Evolutionary conservation across 2,329 filamentous ascomycete species (phyloP).

Genomic region (Pestalotiopsis sp.): DNA sequence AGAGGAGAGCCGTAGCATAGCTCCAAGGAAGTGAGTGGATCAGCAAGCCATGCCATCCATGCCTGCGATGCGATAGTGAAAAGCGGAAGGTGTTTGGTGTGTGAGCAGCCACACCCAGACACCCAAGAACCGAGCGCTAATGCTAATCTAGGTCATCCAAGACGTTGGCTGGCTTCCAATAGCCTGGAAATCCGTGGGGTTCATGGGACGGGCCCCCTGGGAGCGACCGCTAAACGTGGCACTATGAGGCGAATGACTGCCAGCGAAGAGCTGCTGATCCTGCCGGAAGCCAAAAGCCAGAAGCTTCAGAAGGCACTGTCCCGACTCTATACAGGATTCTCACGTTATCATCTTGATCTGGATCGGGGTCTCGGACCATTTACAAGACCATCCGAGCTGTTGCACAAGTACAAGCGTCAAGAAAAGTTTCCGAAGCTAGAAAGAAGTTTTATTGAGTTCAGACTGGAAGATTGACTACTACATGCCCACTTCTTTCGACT

Average conservation of each 20-base stretch:
- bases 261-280: constrained; percentile 3
- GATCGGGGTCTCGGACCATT: not conserved
- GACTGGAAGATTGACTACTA: not conserved
- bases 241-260: not conserved
- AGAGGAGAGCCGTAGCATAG: not conserved
- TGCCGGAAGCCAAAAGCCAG: not conserved
- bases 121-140: not conserved
- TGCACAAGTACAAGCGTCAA: not conserved
- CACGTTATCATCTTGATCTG: not conserved
- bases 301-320: not conserved
- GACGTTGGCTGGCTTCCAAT: constrained; percentile 4
- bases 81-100: constrained; percentile 7
- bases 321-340: not conserved
- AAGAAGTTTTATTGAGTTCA: not conserved
- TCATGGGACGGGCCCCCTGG: not conserved
- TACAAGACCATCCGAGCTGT: not conserved
- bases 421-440: not conserved
- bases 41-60: not conserved
- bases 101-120: not conserved
- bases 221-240: not conserved
- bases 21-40: constrained; percentile 5
- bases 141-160: not conserved
- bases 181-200: constrained; percentile 4
- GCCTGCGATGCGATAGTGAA: not conserved
- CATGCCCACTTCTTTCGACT: not conserved